A percentile compares a stretch with the other conserved stretches of the same genome.
Conservation (phyloP, 164 flowering plant species). For the Piper longum region DNA sequence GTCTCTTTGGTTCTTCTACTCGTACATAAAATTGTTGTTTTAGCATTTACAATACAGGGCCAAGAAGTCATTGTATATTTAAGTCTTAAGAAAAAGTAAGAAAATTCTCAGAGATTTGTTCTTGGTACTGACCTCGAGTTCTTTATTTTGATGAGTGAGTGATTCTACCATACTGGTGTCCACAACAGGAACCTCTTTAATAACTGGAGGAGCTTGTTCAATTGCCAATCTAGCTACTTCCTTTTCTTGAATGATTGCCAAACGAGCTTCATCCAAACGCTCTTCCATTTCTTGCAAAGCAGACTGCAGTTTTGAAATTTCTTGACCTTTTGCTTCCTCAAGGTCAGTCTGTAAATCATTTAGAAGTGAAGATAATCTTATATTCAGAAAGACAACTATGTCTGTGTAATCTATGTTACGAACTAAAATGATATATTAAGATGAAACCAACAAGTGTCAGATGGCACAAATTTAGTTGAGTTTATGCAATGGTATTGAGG, state of each 20-base stretch:
- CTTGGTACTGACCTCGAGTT: constrained; percentile 38
- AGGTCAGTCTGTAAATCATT: constrained; percentile 39
- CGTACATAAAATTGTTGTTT: too few species aligned
- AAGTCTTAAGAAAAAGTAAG: background rate
- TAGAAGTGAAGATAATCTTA: background rate
- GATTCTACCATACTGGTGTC: constrained; percentile 49
- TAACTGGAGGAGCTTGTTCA: constrained; percentile 67
- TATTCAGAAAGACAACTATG: background rate
- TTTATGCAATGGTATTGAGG: background rate
- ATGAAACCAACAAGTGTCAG: background rate
- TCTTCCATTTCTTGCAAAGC: constrained; percentile 49
- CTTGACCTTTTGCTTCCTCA: constrained; percentile 75
- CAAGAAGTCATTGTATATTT: too few species aligned
- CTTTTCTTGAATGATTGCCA: constrained; percentile 41
- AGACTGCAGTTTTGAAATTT: constrained; percentile 49
- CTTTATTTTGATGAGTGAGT: constrained; percentile 35
- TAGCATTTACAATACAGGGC: too few species aligned
- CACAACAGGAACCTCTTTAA: constrained; percentile 65
- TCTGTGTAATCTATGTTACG: background rate
- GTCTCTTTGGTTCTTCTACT: too few species aligned
- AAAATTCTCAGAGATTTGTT: background rate
- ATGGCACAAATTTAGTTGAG: background rate
- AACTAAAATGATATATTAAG: background rate
- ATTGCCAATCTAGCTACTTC: constrained; percentile 74
- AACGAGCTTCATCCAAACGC: constrained; percentile 52